Conservation (phyloP, 2,329 filamentous ascomycete genomes). For the Hypocrella siamensis region DNA sequence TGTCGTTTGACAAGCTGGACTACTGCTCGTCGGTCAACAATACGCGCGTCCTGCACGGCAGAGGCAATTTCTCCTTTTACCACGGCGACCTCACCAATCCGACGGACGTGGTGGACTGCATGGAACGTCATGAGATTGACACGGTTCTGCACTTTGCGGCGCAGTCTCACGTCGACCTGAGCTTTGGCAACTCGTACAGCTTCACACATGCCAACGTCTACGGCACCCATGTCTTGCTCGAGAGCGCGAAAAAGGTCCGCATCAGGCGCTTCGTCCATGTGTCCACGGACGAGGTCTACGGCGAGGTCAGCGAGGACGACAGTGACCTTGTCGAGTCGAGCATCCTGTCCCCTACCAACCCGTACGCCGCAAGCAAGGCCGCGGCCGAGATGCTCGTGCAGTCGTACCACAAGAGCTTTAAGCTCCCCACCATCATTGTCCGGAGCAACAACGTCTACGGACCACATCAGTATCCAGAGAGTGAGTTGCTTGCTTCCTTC, state of each 20-base stretch:
- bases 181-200: constrained; percentile 67
- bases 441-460: constrained; percentile 78
- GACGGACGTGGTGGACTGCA: constrained; percentile 51
- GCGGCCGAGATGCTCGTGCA: constrained; percentile 77
- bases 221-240: constrained; percentile 68
- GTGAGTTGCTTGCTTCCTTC: too few species aligned
- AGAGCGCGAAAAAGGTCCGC: constrained; percentile 56
- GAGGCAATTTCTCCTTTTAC: constrained; percentile 63
- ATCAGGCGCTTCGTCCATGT: constrained; percentile 67
- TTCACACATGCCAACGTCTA: constrained; percentile 74
- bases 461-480: constrained; percentile 71
- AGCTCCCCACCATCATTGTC: constrained; percentile 64
- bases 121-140: constrained; percentile 58
- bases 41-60: constrained; percentile 50
- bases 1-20: constrained; percentile 75
- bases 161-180: constrained; percentile 72
- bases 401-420: constrained; percentile 74
- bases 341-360: constrained; percentile 65
- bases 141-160: constrained; percentile 75
- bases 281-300: constrained; percentile 76
- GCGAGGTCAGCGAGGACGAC: constrained; percentile 57
- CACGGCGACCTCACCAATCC: constrained; percentile 65
- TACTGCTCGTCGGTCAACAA: constrained; percentile 74
- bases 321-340: constrained; percentile 59
- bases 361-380: constrained; percentile 67